Percentiles rank a stretch among this genome's conserved stretches.
phyloP scores from a whole-genome alignment of 805 yeast species.

The Starmera amethionina region DNA sequence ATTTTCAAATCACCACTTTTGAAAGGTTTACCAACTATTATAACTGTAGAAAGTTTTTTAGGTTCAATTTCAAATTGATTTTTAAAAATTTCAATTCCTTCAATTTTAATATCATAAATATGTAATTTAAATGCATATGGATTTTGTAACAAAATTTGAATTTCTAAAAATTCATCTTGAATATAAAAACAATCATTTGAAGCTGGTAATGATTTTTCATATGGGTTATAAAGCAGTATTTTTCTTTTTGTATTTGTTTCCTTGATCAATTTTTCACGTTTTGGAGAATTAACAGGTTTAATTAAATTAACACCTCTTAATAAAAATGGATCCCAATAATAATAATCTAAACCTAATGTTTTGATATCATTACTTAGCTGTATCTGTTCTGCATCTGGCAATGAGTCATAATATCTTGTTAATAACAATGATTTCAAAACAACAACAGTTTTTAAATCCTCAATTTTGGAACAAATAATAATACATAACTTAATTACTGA shows the following conservation, averaged over 20 bases:
- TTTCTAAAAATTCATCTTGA: slow-evolving; percentile 54
- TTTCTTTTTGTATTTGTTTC: slow-evolving; percentile 14
- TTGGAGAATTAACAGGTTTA: slow-evolving; percentile 17
- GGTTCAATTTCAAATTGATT: slow-evolving; percentile 27
- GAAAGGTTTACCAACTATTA: slow-evolving; percentile 39
- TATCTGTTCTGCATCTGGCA: slow-evolving; percentile 51
- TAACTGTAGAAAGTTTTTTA: slow-evolving; percentile 25
- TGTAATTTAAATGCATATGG: slow-evolving; percentile 72
- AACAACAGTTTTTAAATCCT: slow-evolving; percentile 33
- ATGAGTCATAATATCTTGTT: slow-evolving; percentile 42
- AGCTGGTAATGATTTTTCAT: slow-evolving; percentile 11
- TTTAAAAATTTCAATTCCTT: slow-evolving; percentile 19
- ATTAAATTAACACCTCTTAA: slow-evolving; percentile 39
- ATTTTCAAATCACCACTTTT: slow-evolving; percentile 39
- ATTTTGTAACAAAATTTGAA: slow-evolving; percentile 55
- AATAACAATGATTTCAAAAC: slow-evolving; percentile 45
- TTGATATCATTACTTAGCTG: slow-evolving; percentile 26
- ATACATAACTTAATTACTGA: slow-evolving; percentile 44
- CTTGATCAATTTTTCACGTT: slow-evolving; percentile 4
- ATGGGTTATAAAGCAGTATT: slow-evolving; percentile 54
- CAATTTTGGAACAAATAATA: slow-evolving; percentile 40
- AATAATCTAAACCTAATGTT: slow-evolving; percentile 17
- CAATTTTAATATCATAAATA: slow-evolving; percentile 37
- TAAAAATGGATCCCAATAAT: slow-evolving; percentile 70
- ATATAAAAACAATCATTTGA: slow-evolving; percentile 29